These are phyloP conservation scores for Aspergillus japonicus DNA, from an alignment of 2,329 filamentous ascomycete genomes.

Conservation along the genomic window DNA sequence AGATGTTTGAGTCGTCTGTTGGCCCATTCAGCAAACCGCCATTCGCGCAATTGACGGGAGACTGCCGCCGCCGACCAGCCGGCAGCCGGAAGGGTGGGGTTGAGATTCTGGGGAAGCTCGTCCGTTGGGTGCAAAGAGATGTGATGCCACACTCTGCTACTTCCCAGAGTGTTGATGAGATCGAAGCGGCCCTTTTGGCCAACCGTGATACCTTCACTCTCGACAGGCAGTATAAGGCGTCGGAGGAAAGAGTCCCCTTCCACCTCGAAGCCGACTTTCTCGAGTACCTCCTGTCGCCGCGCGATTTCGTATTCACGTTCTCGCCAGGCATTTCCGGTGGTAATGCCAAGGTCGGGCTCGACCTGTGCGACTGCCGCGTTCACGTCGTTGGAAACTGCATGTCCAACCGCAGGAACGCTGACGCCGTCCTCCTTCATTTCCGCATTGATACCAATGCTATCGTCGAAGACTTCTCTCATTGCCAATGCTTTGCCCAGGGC, in stretches of 20 bases:
- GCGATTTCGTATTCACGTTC: slow-evolving; percentile 78
- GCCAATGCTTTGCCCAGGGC: slow-evolving; percentile 82
- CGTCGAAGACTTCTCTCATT: slow-evolving; percentile 89
- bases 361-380: slow-evolving; percentile 73
- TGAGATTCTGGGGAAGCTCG: slow-evolving; percentile 70
- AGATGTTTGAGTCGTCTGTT: slow-evolving; percentile 87
- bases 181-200: slow-evolving; percentile 78
- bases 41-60: slow-evolving; percentile 86
- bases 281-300: slow-evolving; percentile 76
- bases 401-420: slow-evolving; percentile 68
- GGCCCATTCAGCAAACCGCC: slow-evolving; percentile 94
- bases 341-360: slow-evolving; percentile 75
- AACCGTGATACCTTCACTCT: slow-evolving; percentile 74
- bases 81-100: slow-evolving; percentile 68
- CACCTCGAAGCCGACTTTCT: slow-evolving; percentile 79
- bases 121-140: slow-evolving; percentile 89
- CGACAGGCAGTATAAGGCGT: slow-evolving; percentile 74
- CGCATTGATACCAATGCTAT: slow-evolving; percentile 84
- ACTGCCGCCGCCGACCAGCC: slow-evolving; percentile 92
- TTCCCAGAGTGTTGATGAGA: slow-evolving; percentile 69
- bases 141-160: slow-evolving; percentile 94
- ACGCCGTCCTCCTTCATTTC: slow-evolving; percentile 98
- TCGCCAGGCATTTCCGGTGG: slow-evolving; percentile 63
- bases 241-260: slow-evolving; percentile 81
- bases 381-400: slow-evolving; percentile 85